A percentile compares a stretch with the other conserved stretches of the same genome.
Evolutionary conservation across 805 yeast species (phyloP).

Genomic region (Candida koratica): DNA sequence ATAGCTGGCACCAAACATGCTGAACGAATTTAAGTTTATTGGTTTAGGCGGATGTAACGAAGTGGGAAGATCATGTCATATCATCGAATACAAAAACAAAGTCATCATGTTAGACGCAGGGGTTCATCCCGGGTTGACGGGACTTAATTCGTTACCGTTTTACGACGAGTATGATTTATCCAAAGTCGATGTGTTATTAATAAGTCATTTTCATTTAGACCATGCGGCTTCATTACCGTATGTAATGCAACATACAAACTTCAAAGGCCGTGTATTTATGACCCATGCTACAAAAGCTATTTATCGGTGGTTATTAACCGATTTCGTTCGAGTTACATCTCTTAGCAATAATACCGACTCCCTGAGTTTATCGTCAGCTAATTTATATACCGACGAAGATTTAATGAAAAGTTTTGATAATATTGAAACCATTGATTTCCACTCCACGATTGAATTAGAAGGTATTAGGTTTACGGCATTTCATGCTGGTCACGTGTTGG

Average conservation of each 20-base stretch:
- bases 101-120: constrained; percentile 98
- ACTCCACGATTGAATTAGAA: constrained; percentile 89
- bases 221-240: constrained; percentile 98
- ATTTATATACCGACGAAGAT: constrained; percentile 87
- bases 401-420: constrained; percentile 79
- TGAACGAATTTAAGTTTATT: constrained; percentile 55
- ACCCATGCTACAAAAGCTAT: constrained; percentile 99
- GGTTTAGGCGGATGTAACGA: constrained; percentile 98
- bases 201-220: constrained; percentile 94
- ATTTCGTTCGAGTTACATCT: constrained; percentile 86
- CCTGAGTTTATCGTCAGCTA: constrained; percentile 37
- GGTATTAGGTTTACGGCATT: constrained; percentile 96
- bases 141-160: constrained; percentile 87
- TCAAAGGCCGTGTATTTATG: constrained; percentile 96
- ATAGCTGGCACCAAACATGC: no score
- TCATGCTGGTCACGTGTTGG: constrained; percentile 99
- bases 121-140: constrained; percentile 91
- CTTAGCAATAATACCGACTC: constrained; percentile 34
- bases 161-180: constrained; percentile 92
- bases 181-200: constrained; percentile 77
- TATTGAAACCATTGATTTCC: constrained; percentile 93
- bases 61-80: constrained; percentile 95
- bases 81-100: constrained; percentile 86
- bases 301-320: constrained; percentile 90
- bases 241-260: constrained; percentile 94